phyloP scores from a whole-genome alignment of 2,329 filamentous ascomycete genomes.

The Paraphoma sp. region DNA sequence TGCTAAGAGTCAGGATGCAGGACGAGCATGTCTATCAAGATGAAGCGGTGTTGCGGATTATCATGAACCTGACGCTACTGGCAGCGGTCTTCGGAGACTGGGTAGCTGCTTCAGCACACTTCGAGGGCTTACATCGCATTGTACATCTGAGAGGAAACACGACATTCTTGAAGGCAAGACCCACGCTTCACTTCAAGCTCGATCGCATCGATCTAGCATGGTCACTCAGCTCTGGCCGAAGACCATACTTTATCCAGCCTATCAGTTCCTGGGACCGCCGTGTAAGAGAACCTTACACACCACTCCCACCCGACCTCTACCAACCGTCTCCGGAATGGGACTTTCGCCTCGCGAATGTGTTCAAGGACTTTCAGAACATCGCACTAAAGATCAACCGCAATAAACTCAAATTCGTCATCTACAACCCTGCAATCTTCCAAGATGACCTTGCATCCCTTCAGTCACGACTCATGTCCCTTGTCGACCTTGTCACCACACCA shows the following conservation, averaged over 20 bases:
- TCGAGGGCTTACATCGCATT: constrained; percentile 14
- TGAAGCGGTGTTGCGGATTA: constrained; percentile 14
- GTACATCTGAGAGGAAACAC: constrained; percentile 16
- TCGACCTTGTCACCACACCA: not conserved
- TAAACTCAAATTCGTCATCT: not conserved
- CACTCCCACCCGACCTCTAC: not conserved
- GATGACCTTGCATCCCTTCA: not conserved
- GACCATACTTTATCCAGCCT: constrained; percentile 12
- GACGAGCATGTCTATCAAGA: constrained; percentile 8
- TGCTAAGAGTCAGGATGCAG: constrained; percentile 12
- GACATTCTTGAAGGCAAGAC: constrained; percentile 5
- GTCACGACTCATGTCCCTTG: not conserved
- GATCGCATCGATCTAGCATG: constrained; percentile 23
- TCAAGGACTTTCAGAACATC: constrained; percentile 16
- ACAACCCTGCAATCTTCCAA: not conserved
- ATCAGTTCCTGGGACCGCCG: not conserved
- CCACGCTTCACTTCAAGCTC: constrained; percentile 22
- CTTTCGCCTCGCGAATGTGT: constrained; percentile 10
- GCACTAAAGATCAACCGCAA: constrained; percentile 10
- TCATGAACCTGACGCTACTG: constrained; percentile 18
- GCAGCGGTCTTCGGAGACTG: constrained; percentile 17
- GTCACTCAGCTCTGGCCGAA: constrained; percentile 14
- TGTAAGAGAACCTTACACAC: not conserved
- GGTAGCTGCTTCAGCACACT: constrained; percentile 15
- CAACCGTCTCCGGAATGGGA: constrained; percentile 9